Evolutionary conservation across 345 rosid genomes (phyloP), one percentile per base, ranked within the genome.

Genomic region (Carallia pectinifolia): DNA sequence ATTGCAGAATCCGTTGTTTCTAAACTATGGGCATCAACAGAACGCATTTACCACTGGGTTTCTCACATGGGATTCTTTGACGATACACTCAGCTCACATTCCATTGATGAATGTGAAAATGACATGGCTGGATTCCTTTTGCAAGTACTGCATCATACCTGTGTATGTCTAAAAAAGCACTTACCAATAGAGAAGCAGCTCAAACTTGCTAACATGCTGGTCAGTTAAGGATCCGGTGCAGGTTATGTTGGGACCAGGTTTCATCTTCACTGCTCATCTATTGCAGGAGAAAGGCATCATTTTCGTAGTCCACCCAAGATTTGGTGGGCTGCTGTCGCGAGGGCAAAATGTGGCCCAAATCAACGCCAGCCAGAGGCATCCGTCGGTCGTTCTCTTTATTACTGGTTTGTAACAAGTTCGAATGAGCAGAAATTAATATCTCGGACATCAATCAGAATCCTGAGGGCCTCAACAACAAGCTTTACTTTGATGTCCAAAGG

Each of bases 131-230:
- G 75, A 27, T 71, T 85, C 79, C 76, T 89, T 15, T 66, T 86
- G 72, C 79, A 61, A 5, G 85, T 83, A 40, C 85, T 86, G 87
- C 86, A 82, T 76, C 71, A 68, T 40, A 62, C 86, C 38, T 93
- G 95, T 72, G 76, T 83, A 30, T 81, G 52, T 33, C 82, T 88
- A 69, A 87, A 72, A 79, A 78, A 87, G 52, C 80, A 85, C 79
- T 81, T 93, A 79, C 85, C 94, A 40, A 73, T 87, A 40, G 96
- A 88, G 76, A 91, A 81, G 77, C 98, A 93, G 78, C 84, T 85
- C 61, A 75, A 58, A 68, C 92, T 93, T 71, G 85, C 92, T 33
- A 77, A 83, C 79, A 82, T 88, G 90, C 65, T 39, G n/a, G 69
- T 82, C 7, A 23, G 29, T 44, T 74, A 71, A 82, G 9, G 64